phyloP scores from a whole-genome alignment of 192 early-diverging fungal genomes.

The Umbelopsis sp. region DNA sequence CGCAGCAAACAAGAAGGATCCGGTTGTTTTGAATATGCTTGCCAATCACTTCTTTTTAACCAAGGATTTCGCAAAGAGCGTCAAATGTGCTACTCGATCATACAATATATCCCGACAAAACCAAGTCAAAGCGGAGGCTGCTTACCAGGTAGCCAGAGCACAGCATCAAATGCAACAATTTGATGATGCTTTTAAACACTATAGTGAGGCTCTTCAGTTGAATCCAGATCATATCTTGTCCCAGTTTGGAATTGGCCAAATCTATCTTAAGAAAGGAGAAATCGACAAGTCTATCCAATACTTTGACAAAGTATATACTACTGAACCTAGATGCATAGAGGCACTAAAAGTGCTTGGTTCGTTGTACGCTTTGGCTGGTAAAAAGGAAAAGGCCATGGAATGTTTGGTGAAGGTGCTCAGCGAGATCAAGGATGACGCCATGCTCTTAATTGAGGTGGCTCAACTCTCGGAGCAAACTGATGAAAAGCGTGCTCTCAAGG shows the following conservation, averaged over 20 bases:
- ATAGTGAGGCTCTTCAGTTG: conserved; percentile 62
- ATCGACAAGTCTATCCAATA: not conserved
- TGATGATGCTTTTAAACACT: conserved; percentile 72
- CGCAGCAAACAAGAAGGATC: conserved; percentile 52
- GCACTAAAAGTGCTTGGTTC: conserved; percentile 63
- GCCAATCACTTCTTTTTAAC: conserved; percentile 59
- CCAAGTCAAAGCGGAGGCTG: conserved; percentile 61
- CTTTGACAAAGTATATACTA: conserved; percentile 55
- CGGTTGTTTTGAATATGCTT: conserved; percentile 55
- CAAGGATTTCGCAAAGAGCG: conserved; percentile 48
- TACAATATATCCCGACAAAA: conserved; percentile 48
- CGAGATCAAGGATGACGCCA: conserved; percentile 53
- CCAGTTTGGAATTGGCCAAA: conserved; percentile 80
- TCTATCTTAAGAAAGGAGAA: conserved; percentile 61
- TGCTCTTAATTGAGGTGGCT: conserved; percentile 67
- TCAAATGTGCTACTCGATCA: conserved; percentile 48
- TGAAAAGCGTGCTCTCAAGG: conserved; percentile 25
- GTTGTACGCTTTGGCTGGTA: conserved; percentile 63
- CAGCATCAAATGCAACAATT: conserved; percentile 65
- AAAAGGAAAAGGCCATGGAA: conserved; percentile 66
- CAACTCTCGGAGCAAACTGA: conserved; percentile 63
- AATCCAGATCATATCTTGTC: conserved; percentile 70
- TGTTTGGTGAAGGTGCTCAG: conserved; percentile 67
- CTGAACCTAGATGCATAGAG: conserved; percentile 67
- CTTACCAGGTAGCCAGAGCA: conserved; percentile 60